Evolutionary conservation across 495 filamentous ascomycete genomes (phyloP), one percentile per base, ranked within the genome.

Genomic region (Penicillium taxi): DNA sequence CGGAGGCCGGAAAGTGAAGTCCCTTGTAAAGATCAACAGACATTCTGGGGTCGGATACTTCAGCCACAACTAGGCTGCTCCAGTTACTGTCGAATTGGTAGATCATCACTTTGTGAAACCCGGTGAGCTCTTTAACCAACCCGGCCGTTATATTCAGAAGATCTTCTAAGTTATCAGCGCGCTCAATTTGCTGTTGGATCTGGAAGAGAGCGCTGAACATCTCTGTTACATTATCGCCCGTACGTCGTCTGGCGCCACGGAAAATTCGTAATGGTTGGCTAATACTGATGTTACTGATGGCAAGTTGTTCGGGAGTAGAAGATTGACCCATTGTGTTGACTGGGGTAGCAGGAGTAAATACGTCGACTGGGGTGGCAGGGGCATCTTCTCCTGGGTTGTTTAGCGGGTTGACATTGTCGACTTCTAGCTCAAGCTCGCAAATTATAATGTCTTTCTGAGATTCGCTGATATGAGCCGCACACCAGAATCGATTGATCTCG

Each of bases 51-150:
- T 95, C 84, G 18, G 93, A 78, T 11, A 93, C 59, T 52, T 94
- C 88, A 1, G 85, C 81, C 28, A 94, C 86, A 2, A 93, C 86
- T 30, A 72, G 74, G 0, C 86, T 86, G 51, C 90, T 90, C 62
- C 77, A 86, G 1, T 64, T 48, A 19, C 74, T 61, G 52, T 95
- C 87, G 45, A 94, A 95, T 52, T 89, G 86, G 53, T 93, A 94
- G 14, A 95, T 71, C 82, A 94, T 84, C 18, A 93, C 82, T 6
- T 85, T 81, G 50, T 93, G 86, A 50, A 94, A 95, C 0, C 87
- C 86, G 0, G 84, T 89, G 23, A 95, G 56, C 42, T 94, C 86
- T 49, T 89, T 58, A 6, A 55, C 58, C 1, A 59, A 32, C 2
- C 58, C 53, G 0, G 50, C 42, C 0, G 53, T 50, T 2, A 45